phyloP scores from a whole-genome alignment of 441 rosid species.

The Syzygium malaccense region DNA sequence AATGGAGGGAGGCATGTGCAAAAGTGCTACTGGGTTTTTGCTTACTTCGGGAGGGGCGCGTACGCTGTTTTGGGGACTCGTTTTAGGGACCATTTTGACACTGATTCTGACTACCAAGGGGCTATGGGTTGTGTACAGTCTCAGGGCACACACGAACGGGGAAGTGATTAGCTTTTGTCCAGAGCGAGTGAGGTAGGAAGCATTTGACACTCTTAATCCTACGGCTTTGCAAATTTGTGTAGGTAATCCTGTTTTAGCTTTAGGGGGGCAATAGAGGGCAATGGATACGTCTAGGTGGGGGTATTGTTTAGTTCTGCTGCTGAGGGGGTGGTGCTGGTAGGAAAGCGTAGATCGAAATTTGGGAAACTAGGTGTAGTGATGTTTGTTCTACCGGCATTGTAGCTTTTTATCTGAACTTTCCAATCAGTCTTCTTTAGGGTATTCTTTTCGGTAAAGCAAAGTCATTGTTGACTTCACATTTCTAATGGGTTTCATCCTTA shows the following conservation, averaged over 20 bases:
- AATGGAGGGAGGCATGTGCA: background rate
- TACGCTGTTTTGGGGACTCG: background rate
- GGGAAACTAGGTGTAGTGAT: background rate
- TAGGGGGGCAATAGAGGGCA: background rate
- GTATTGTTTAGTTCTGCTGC: background rate
- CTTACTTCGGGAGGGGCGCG: background rate
- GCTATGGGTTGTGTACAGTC: background rate
- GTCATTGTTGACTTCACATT: background rate
- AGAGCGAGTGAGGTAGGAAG: background rate
- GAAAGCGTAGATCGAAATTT: background rate
- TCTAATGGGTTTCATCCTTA: background rate
- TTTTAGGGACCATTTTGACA: background rate
- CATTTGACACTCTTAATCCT: background rate
- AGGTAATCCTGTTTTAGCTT: background rate
- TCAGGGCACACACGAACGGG: background rate
- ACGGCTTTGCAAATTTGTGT: background rate
- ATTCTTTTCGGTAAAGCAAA: background rate
- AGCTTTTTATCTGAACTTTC: background rate
- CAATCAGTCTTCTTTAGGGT: background rate
- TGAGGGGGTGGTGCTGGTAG: background rate
- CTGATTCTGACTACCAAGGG: background rate
- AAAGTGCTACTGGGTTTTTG: background rate
- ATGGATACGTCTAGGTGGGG: background rate
- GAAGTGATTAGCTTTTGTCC: background rate
- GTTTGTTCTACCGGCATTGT: background rate